Evolutionary conservation across 192 early-diverging fungal genomes (phyloP), one percentile per base, ranked within the genome.

Genomic region (Paraglomus occultum): DNA sequence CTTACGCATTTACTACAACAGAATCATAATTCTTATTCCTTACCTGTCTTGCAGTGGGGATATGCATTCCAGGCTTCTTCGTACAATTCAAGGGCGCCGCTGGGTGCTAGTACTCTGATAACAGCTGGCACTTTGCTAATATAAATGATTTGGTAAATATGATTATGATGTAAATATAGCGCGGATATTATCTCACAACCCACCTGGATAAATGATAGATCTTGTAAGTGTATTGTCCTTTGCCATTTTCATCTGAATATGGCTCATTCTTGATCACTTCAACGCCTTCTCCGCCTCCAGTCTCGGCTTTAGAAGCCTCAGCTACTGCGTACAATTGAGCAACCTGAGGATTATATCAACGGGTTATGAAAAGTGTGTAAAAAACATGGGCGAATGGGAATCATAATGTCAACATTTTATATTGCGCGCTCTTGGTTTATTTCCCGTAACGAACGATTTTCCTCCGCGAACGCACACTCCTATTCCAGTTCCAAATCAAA

Each of bases 21-120:
- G 59, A 51, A 17, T 17, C 6, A 17, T 43, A 31, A 18, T 17
- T 7, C 40, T 18, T 38, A 80, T 82, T 69, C 74, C 77, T 74
- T 78, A 85, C 64, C 64, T 58, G 67, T 70, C 15, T 70, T 70
- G 49, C 67, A 70, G 76, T 88, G 85, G 7, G 91, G 91, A 63
- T 90, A 92, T 51, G 87, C 91, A 74, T 92, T 92, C 91, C 91
- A 92, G 51, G 91, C 91, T 74, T 88, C 87, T 69, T 92, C 91
- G 74, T 90, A 86, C 44, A 90, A 77, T 57, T 87, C 83, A 64
- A 91, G 80, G 5, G 89, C 76, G 6, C 84, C 86, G 58, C 81
- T 79, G 17, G 91, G 89, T 47, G 83, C 80, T 46, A 92, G n/a
- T 15, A 78, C 71, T 63, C 86, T 79, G 23, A 92, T 81, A 72